Evolutionary conservation across 2,329 filamentous ascomycete genomes (phyloP).

Genomic region (Sporothrix variecibatus): DNA sequence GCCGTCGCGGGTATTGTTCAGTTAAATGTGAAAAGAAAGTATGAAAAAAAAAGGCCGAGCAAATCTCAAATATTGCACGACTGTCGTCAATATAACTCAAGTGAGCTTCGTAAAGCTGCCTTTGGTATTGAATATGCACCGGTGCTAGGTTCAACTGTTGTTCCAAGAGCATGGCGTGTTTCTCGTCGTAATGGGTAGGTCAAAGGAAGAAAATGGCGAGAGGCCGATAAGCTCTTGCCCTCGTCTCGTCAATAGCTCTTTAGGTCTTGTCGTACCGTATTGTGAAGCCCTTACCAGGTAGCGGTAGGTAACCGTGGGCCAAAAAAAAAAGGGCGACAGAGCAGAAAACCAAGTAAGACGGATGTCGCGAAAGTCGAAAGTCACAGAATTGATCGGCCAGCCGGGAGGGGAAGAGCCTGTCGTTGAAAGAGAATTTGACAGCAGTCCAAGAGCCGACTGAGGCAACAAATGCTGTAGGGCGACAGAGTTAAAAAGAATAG

Average conservation of each 20-base stretch:
- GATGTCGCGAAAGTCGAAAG: constrained; percentile 8
- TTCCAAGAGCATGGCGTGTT: constrained; percentile 57
- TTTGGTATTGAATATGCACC: constrained; percentile 32
- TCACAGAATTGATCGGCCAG: background rate
- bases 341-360: background rate
- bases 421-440: background rate
- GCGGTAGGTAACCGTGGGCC: background rate
- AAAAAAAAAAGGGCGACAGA: background rate
- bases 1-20: background rate
- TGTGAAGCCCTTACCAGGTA: constrained; percentile 8
- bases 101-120: constrained; percentile 9
- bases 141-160: constrained; percentile 50
- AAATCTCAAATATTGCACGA: background rate
- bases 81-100: constrained; percentile 8
- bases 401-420: background rate
- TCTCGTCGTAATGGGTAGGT: constrained; percentile 30
- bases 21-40: background rate
- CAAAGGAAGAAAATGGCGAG: background rate
- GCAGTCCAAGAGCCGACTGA: background rate
- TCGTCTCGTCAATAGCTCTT: background rate
- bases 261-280: background rate
- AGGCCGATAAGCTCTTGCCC: background rate
- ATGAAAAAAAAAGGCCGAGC: background rate
- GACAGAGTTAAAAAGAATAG: background rate
- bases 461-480: background rate